Evolutionary conservation across 805 yeast species (phyloP).

Genomic region (Starmerella khaoyaiensis): DNA sequence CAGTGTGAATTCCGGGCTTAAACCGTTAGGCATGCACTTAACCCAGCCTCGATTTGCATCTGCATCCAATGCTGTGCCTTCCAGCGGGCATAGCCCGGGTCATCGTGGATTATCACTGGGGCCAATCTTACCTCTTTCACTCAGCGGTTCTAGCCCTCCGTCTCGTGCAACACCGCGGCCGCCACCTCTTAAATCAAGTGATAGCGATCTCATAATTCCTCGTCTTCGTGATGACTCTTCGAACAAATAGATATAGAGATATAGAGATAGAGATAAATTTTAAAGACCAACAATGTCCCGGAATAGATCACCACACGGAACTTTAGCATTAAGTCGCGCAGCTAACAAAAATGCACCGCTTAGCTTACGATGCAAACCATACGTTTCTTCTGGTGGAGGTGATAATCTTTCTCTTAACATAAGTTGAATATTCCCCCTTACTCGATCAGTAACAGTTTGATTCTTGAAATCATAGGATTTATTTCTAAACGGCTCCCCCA

Average conservation of each 20-base stretch:
- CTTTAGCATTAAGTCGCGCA: constrained; percentile 68
- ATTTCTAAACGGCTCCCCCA: constrained; percentile 81
- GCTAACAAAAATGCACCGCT: constrained; percentile 89
- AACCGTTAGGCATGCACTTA: too few species aligned
- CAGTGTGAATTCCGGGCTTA: too few species aligned
- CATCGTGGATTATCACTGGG: too few species aligned
- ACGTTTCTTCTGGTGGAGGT: constrained; percentile 98
- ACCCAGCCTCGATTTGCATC: too few species aligned
- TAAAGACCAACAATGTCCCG: constrained; percentile 50
- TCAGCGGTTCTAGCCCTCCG: too few species aligned
- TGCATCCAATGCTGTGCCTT: too few species aligned
- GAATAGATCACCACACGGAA: constrained; percentile 69
- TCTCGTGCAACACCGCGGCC: too few species aligned
- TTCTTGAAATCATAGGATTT: constrained; percentile 52
- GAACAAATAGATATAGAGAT: too few species aligned
- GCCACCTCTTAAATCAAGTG: too few species aligned
- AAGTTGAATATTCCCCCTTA: constrained; percentile 69
- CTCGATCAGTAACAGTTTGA: constrained; percentile 91
- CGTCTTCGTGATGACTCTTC: not conserved
- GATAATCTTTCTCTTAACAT: constrained; percentile 86
- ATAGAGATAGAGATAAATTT: not conserved
- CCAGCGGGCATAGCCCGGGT: too few species aligned
- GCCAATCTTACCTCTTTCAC: too few species aligned
- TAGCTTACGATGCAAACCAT: constrained; percentile 87
- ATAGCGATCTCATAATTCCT: not conserved